A percentile compares a stretch with the other conserved stretches of the same genome.
Conservation (phyloP, 139 green algal species). For the Chlorella sp. region DNA sequence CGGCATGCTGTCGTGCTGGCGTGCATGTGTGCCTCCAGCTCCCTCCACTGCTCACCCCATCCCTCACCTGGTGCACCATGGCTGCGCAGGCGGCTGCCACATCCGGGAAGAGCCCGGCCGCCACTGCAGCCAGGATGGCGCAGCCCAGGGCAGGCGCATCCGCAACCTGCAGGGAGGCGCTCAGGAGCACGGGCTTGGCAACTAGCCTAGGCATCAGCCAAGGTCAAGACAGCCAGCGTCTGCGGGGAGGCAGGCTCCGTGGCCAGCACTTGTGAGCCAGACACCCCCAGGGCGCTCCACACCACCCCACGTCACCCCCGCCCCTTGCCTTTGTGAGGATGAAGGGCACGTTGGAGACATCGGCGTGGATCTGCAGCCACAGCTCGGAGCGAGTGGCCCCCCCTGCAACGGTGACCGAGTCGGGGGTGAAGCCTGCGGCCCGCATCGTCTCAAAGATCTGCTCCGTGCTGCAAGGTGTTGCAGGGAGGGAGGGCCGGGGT, state of each 20-base stretch:
- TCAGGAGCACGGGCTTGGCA: no score
- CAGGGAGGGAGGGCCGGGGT: no score
- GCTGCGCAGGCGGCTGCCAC: slow-evolving; percentile 31
- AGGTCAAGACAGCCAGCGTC: no score
- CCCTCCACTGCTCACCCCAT: no score
- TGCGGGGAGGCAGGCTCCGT: no score
- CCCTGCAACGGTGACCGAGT: slow-evolving; percentile 65
- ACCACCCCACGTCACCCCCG: background rate
- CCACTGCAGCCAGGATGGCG: slow-evolving; percentile 80
- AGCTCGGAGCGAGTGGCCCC: slow-evolving; percentile 68
- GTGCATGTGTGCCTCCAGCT: no score
- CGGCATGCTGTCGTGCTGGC: no score
- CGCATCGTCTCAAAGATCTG: slow-evolving; percentile 81
- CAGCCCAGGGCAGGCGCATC: slow-evolving; percentile 81
- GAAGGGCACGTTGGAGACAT: slow-evolving; percentile 73
- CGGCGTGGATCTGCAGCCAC: slow-evolving; percentile 88
- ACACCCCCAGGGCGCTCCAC: no score
- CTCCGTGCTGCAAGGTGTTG: slow-evolving; percentile 55
- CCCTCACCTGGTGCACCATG: slow-evolving; percentile 63
- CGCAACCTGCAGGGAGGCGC: background rate
- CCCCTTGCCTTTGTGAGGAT: slow-evolving; percentile 67
- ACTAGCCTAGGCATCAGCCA: no score
- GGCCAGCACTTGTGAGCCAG: no score
- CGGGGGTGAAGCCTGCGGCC: slow-evolving; percentile 51
- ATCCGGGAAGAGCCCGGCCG: slow-evolving; percentile 57